Percentiles rank a stretch among this genome's conserved stretches.
These are phyloP conservation scores for Porodaedalea pini DNA, from an alignment of 1,284 basidiomycete genomes.

Conservation along the genomic window DNA sequence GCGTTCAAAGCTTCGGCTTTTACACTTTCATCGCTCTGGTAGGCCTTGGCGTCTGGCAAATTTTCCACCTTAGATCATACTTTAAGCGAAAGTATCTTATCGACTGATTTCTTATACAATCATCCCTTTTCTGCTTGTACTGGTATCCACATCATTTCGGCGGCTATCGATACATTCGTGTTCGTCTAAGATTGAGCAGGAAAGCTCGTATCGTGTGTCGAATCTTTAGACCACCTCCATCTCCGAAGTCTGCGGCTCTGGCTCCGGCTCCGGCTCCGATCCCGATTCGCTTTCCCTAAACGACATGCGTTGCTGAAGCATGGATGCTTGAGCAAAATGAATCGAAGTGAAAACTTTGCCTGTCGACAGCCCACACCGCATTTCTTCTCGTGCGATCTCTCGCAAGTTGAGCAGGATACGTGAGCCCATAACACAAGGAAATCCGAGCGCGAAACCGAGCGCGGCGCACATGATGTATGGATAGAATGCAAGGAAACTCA, in stretches of 20 bases:
- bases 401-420: constrained; percentile 8
- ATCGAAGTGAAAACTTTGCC: constrained; percentile 1
- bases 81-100: constrained; percentile 98
- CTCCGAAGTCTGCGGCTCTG: neutral
- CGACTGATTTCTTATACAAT: constrained; percentile 46
- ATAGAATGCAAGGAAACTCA: neutral
- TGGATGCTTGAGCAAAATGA: neutral
- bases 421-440: constrained; percentile 14
- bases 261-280: neutral
- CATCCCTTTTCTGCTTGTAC: neutral
- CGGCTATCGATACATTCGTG: neutral
- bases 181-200: too few species aligned
- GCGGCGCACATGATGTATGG: constrained; percentile 2
- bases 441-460: constrained; percentile 7
- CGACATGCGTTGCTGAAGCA: too few species aligned
- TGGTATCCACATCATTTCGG: neutral
- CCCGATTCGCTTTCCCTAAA: neutral
- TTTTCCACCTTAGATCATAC: constrained; percentile 88
- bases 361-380: neutral
- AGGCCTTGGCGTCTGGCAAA: constrained; percentile 90
- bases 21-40: constrained; percentile 80
- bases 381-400: constrained; percentile 13
- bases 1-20: constrained; percentile 93
- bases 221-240: too few species aligned
- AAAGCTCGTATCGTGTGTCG: too few species aligned